Evolutionary conservation across 176 grass and related monocot species (phyloP), one percentile per base, ranked within the genome.

Genomic region (Zea mays): DNA sequence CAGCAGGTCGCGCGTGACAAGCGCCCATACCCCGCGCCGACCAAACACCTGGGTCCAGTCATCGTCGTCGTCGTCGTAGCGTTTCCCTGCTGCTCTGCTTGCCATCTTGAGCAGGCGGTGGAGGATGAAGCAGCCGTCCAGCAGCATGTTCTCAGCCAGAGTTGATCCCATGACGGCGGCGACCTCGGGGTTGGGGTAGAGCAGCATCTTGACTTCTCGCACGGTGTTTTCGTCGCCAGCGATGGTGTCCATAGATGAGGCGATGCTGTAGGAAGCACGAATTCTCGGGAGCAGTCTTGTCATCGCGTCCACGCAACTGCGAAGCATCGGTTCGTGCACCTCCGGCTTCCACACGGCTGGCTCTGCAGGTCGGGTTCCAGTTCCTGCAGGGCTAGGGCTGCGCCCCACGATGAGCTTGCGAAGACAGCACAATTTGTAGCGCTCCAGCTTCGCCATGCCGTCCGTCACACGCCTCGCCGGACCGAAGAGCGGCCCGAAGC

Each of bases 61-160:
- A 1, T 72, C 51, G 44, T 54, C 37, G 8, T 20, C 3, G 0
- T 78, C 68, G 0, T 33, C 61, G 5, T 5, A 3, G 38, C 13
- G 5, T 7, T 6, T 4, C 21, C 11, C 48, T 2, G 17, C 2
- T 2, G 52, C 52, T 16, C 5, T 17, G 0, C 27, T 3, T 4
- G 75, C 75, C 1, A 41, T 21, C 55, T 79, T 72, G 5, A 69
- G 42, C 5, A 91, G 41, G 4, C 56, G 74, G 33, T 81, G 71
- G 10, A 87, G 44, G 37, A 91, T 27, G 74, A 91, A 91, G 67
- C 72, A 81, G 11, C 77, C 76, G 16, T 91, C 85, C 9, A 84
- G 41, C 13, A 87, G 37, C 63, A 90, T 51, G 48, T 63, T 55
- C 8, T 10, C 13, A 2, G 46, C 77, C 13, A 87, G 20, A 8